phyloP scores from a whole-genome alignment of 2,329 filamentous ascomycete genomes.

The Xylariaceae sp. region DNA sequence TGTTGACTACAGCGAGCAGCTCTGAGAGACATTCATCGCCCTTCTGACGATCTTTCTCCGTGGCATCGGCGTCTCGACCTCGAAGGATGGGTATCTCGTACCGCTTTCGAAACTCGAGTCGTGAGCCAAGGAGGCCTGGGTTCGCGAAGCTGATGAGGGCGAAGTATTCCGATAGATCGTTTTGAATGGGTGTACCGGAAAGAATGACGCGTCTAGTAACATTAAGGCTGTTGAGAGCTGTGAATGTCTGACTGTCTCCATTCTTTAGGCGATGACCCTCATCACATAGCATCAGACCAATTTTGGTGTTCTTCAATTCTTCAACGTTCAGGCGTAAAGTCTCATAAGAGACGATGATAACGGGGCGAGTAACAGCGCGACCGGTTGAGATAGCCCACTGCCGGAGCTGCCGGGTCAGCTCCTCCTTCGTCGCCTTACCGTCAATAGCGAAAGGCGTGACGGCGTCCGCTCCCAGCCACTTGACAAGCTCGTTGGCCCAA shows the following conservation, averaged over 20 bases:
- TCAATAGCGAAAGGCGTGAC: constrained; percentile 95
- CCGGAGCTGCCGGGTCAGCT: constrained; percentile 85
- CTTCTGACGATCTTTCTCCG: constrained; percentile 79
- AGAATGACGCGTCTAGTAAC: constrained; percentile 92
- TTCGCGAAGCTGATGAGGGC: constrained; percentile 96
- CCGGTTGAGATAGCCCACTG: constrained; percentile 95
- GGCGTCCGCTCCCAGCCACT: constrained; percentile 94
- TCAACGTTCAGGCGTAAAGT: constrained; percentile 90
- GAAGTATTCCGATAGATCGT: constrained; percentile 98
- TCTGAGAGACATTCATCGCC: constrained; percentile 85
- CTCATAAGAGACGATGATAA: constrained; percentile 98
- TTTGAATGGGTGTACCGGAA: constrained; percentile 96
- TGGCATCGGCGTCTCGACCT: constrained; percentile 88
- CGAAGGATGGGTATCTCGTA: constrained; percentile 92
- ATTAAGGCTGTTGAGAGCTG: constrained; percentile 85
- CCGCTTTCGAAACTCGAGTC: constrained; percentile 89
- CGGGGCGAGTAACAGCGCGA: constrained; percentile 86
- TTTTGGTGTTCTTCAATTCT: constrained; percentile 86
- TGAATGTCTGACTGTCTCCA: constrained; percentile 94
- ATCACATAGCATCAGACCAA: constrained; percentile 92
- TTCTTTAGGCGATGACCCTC: constrained; percentile 98
- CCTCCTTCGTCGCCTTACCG: constrained; percentile 94
- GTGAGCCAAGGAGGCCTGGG: constrained; percentile 85
- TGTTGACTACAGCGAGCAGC: constrained; percentile 86
- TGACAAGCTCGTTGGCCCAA: constrained; percentile 95